Evolutionary conservation across 129 eudicot species (phyloP).

Genomic region (Apium graveolens): DNA sequence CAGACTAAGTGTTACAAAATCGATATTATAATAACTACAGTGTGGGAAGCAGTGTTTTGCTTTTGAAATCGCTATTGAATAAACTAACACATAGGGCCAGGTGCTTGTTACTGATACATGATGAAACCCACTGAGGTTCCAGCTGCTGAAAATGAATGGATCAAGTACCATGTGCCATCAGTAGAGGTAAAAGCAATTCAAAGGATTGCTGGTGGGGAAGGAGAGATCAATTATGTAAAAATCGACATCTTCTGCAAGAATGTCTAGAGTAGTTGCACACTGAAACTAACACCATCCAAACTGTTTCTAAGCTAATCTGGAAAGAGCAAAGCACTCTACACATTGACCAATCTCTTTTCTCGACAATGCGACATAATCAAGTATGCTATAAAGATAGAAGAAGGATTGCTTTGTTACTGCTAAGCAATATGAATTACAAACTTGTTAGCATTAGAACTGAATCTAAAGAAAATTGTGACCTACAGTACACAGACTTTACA

Average conservation of each 20-base stretch:
- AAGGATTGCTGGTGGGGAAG: background rate
- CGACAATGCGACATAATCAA: background rate
- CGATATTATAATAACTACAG: background rate
- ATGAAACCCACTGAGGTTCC: conserved; percentile 4
- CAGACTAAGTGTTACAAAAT: background rate
- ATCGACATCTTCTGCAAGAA: background rate
- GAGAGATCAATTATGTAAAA: background rate
- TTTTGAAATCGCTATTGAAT: background rate
- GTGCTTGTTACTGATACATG: background rate
- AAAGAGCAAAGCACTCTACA: background rate
- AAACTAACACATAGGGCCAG: background rate
- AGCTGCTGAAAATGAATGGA: background rate
- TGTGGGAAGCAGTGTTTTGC: background rate
- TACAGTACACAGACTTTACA: background rate
- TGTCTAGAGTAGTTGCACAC: background rate
- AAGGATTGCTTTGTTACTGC: background rate
- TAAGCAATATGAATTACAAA: background rate
- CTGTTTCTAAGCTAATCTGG: background rate
- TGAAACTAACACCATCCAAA: background rate
- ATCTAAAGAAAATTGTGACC: background rate
- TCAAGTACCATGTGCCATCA: background rate
- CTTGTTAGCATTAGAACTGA: background rate
- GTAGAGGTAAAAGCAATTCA: background rate
- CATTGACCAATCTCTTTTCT: background rate
- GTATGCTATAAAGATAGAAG: background rate